phyloP scores from a whole-genome alignment of 331 rosid genomes.

The Saraca asoca region DNA sequence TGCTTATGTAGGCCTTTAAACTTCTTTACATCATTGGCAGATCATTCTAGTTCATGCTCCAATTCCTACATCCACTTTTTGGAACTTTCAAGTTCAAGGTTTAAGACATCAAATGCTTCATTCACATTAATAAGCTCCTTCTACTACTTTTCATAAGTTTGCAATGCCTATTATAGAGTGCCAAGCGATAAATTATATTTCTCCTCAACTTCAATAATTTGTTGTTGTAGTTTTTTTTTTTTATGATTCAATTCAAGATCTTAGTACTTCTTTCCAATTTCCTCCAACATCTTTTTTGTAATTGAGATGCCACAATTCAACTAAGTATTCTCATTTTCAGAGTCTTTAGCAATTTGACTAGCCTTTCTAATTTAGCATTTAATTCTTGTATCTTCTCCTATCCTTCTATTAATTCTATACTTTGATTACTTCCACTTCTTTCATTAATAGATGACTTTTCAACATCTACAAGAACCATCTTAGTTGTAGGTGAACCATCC shows the following conservation, averaged over 20 bases:
- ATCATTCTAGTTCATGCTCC: slow-evolving; percentile 48
- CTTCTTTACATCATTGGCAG: slow-evolving; percentile 43
- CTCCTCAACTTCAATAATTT: slow-evolving; percentile 42
- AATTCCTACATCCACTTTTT: slow-evolving; percentile 45
- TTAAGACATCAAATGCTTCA: slow-evolving; percentile 52
- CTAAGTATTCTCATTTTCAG: slow-evolving; percentile 49
- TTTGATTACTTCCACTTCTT: slow-evolving; percentile 42
- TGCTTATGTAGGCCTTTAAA: slow-evolving; percentile 58
- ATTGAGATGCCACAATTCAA: slow-evolving; percentile 47
- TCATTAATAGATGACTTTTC: slow-evolving; percentile 34
- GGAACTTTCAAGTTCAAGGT: slow-evolving; percentile 51
- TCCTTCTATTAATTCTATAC: slow-evolving; percentile 55
- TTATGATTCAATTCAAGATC: slow-evolving; percentile 48
- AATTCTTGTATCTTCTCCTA: slow-evolving; percentile 56
- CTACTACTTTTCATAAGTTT: slow-evolving; percentile 47
- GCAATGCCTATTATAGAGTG: slow-evolving; percentile 47
- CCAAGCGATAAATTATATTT: slow-evolving; percentile 40
- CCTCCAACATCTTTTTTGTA: slow-evolving; percentile 49
- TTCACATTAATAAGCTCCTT: slow-evolving; percentile 46
- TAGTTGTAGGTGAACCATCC: slow-evolving; percentile 36
- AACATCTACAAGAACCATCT: slow-evolving; percentile 21
- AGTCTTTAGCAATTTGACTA: slow-evolving; percentile 49
- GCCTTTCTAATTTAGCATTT: slow-evolving; percentile 46
- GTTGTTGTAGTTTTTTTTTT: slow-evolving; percentile 50
- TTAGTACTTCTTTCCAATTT: slow-evolving; percentile 44